A percentile compares a stretch with the other conserved stretches of the same genome.
Conservation (phyloP, 2,329 filamentous ascomycete species). For the Fusarium scirpi region DNA sequence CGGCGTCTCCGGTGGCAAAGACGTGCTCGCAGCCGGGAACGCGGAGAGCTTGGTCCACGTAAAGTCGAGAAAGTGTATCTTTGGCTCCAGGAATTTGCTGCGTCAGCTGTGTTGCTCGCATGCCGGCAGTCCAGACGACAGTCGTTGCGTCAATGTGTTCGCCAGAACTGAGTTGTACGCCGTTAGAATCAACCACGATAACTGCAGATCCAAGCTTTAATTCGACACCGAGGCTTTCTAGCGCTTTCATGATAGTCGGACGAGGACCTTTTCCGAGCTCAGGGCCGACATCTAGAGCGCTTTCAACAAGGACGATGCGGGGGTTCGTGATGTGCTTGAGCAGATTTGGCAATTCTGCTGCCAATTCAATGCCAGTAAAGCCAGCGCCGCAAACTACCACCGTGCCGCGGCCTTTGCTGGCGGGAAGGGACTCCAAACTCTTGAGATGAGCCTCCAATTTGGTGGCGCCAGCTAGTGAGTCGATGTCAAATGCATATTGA, state of each 20-base stretch:
- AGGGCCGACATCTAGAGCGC: constrained; percentile 46
- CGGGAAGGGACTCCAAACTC: constrained; percentile 25
- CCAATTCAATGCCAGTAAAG: constrained; percentile 53
- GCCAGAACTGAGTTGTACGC: constrained; percentile 47
- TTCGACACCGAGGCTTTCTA: constrained; percentile 48
- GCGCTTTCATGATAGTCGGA: constrained; percentile 49
- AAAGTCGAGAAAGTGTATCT: constrained; percentile 36
- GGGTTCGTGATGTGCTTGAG: constrained; percentile 19
- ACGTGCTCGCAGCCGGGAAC: neutral
- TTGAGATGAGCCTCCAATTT: constrained; percentile 49
- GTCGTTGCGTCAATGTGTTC: constrained; percentile 52
- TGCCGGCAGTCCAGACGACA: constrained; percentile 54
- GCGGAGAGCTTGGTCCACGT: constrained; percentile 19
- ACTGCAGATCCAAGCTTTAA: constrained; percentile 48
- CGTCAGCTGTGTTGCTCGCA: constrained; percentile 50
- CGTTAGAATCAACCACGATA: constrained; percentile 37
- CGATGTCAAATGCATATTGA: constrained; percentile 52
- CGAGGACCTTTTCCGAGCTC: constrained; percentile 52
- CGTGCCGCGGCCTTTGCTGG: constrained; percentile 48
- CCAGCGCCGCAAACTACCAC: constrained; percentile 52
- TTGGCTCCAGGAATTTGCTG: constrained; percentile 48
- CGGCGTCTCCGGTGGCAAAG: constrained; percentile 51
- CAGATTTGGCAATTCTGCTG: constrained; percentile 48
- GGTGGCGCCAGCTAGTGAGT: constrained; percentile 45
- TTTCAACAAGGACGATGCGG: constrained; percentile 49